Evolutionary conservation across 768 basidiomycete genomes (phyloP).

Genomic region (Auriscalpium vulgare): DNA sequence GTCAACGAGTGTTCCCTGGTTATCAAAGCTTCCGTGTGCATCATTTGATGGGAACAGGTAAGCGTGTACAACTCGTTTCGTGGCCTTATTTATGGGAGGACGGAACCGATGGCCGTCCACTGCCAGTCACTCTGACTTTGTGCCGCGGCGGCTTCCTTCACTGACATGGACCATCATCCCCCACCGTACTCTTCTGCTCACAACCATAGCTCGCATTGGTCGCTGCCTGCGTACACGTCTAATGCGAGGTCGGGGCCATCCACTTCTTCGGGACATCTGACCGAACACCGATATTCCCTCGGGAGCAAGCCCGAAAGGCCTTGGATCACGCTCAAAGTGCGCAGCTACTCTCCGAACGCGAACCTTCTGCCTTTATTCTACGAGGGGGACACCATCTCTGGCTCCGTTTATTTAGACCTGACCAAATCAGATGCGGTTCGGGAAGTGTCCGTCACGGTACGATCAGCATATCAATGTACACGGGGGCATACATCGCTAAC

Average conservation of each 20-base stretch:
- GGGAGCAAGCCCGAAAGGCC: constrained; percentile 34
- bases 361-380: constrained; percentile 37
- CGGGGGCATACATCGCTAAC: background rate
- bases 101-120: background rate
- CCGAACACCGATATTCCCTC: constrained; percentile 34
- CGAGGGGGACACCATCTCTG: constrained; percentile 41
- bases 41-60: background rate
- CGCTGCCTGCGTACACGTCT: background rate
- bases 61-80: background rate
- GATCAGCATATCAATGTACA: background rate
- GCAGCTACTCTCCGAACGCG: constrained; percentile 32
- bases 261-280: background rate
- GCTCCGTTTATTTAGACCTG: constrained; percentile 43
- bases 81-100: background rate
- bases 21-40: background rate
- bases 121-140: no score
- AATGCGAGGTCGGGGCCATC: no score
- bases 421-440: constrained; percentile 43
- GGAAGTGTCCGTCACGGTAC: constrained; percentile 37
- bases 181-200: background rate
- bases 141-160: background rate
- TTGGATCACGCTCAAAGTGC: constrained; percentile 41
- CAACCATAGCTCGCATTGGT: background rate
- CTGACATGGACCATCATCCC: background rate
- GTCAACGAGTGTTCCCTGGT: background rate